Base-by-base conservation (phyloP, 208 protist species). In the Crithidia fasciculata region DNA sequence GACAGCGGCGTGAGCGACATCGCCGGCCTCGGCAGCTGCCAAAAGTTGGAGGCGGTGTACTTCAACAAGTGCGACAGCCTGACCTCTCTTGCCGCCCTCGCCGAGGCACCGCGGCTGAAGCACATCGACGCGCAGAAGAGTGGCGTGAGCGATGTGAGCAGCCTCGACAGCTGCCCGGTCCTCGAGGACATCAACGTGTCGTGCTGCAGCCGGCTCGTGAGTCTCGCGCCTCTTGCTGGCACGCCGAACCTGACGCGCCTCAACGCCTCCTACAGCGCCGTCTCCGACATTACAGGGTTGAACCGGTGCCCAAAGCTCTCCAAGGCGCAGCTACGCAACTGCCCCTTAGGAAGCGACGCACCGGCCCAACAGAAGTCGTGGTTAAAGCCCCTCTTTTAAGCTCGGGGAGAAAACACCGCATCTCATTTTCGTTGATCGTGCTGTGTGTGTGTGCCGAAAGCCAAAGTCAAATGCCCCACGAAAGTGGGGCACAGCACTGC, bases 91-190 rank as follows among this genome's bases (percentile, higher is more conserved):
- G 19, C 56, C 16, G 19, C 56, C 37, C 56, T 61, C 12, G 56
- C 56, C 4, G 56, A 18, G 56, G 56, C 56, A 15, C 56, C 56
- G 39, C 56, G 56, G 39, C 56, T 61, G 56, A 13, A 28, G 37
- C 56, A 45, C 56, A 61, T 61, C 39, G 39, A 61, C 56, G 56
- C 56, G 9, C 56, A 61, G 56, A 61, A 61, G 39, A 61, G 56
- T n/a, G 56, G 56, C 56, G 56, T 61, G 37, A 61, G 56, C 16
- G 56, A 61, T 37, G 37, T 61, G 56, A 61, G 56, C 56, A 45
- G 56, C 39, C 39, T 61, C 10, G 39, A 44, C 56, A 61, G 56
- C 56, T 61, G 56, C 39, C 56, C 56, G 39, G 15, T 3, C 4
- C 56, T 61, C 4, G 56, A 61, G 56, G 56, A 61, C 9, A 19